Percentiles rank a stretch among this genome's conserved stretches.
These are phyloP conservation scores for Stagonosporopsis cucurbitacearum DNA, from an alignment of 2,329 filamentous ascomycete species.

Conservation along the genomic window DNA sequence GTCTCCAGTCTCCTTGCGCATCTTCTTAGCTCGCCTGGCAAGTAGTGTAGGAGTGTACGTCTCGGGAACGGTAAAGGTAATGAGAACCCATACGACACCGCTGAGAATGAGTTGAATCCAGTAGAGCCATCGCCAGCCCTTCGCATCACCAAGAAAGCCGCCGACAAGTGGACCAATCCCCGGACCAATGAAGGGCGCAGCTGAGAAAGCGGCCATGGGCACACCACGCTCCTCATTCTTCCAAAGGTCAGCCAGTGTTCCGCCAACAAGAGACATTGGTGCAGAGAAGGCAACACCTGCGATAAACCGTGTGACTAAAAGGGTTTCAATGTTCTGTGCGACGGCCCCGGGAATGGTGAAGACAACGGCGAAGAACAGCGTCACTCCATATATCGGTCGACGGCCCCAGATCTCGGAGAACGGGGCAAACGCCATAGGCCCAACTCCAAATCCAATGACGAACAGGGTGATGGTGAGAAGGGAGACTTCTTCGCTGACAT, in stretches of 20 bases:
- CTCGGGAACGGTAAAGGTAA: conserved; percentile 88
- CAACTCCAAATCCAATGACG: conserved; percentile 67
- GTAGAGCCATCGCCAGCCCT: conserved; percentile 84
- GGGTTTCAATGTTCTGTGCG: conserved; percentile 74
- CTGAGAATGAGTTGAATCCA: conserved; percentile 84
- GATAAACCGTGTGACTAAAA: conserved; percentile 77
- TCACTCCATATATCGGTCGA: conserved; percentile 72
- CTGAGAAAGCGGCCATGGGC: conserved; percentile 85
- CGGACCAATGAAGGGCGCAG: conserved; percentile 82
- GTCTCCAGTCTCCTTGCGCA: conserved; percentile 73
- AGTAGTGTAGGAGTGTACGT: conserved; percentile 86
- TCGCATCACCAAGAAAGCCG: conserved; percentile 71
- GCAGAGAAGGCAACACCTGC: conserved; percentile 86
- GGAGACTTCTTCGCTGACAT: conserved; percentile 74
- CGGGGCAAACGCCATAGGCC: conserved; percentile 80
- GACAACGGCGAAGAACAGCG: conserved; percentile 72
- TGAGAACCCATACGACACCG: conserved; percentile 72
- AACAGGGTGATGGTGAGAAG: conserved; percentile 77
- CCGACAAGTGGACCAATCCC: conserved; percentile 71
- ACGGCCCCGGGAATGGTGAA: conserved; percentile 84
- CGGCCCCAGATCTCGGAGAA: conserved; percentile 78
- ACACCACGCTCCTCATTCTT: conserved; percentile 82
- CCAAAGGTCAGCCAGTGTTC: conserved; percentile 85
- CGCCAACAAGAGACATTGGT: conserved; percentile 85
- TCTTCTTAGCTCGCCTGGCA: conserved; percentile 70